Percentiles rank a stretch among this genome's conserved stretches.
Conservation (phyloP, 768 basidiomycete genomes). For the Termitomyces sp. region DNA sequence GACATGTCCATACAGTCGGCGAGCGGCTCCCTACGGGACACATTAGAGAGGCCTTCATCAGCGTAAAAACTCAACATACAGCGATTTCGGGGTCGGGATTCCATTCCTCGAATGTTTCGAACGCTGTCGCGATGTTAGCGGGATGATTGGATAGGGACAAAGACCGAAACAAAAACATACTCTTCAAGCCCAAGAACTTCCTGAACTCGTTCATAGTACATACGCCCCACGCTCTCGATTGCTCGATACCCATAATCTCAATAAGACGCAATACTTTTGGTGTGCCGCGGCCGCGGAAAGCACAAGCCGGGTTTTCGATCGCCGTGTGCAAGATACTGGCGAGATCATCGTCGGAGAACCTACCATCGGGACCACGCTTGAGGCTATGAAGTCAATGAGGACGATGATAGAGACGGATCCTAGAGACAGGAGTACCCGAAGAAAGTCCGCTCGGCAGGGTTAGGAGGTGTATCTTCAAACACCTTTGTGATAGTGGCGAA, state of each 20-base stretch:
- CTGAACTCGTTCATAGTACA: slow-evolving; percentile 59
- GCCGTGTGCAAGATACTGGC: slow-evolving; percentile 43
- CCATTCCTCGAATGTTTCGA: slow-evolving; percentile 52
- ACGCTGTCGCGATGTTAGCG: slow-evolving; percentile 31
- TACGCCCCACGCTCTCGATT: slow-evolving; percentile 52
- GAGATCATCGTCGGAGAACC: slow-evolving; percentile 52
- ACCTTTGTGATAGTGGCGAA: too few relatives aligned
- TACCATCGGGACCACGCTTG: slow-evolving; percentile 39
- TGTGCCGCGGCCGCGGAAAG: slow-evolving; percentile 45
- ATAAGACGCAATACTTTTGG: slow-evolving; percentile 44
- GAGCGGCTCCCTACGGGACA: slow-evolving; percentile 26
- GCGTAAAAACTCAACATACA: slow-evolving; percentile 16
- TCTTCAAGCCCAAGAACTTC: slow-evolving; percentile 43
- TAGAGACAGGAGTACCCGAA: slow-evolving; percentile 33
- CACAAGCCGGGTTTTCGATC: slow-evolving; percentile 41
- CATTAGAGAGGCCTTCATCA: too few relatives aligned
- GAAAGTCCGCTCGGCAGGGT: slow-evolving; percentile 42
- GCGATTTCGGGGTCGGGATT: slow-evolving; percentile 43
- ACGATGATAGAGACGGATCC: too few relatives aligned
- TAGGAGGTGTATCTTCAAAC: too few relatives aligned
- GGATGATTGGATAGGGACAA: too few relatives aligned
- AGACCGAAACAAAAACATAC: slow-evolving; percentile 24
- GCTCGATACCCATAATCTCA: slow-evolving; percentile 55
- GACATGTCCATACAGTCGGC: slow-evolving; percentile 28
- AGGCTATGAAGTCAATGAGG: slow-evolving; percentile 25